phyloP scores from a whole-genome alignment of 192 early-diverging fungal species.

The Umbelopsis vinacea region DNA sequence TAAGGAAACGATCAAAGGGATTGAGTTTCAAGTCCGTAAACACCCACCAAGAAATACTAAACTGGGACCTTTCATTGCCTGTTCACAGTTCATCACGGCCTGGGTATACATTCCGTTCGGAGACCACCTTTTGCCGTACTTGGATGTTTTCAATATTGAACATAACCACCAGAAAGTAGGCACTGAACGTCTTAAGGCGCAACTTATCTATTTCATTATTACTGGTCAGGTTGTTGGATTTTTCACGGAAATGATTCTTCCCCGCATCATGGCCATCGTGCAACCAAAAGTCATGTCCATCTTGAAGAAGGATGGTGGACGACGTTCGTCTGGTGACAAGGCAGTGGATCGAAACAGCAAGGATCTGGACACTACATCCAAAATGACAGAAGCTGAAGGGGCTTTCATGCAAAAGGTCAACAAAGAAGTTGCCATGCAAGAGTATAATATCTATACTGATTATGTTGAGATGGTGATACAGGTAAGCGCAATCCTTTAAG shows the following conservation, averaged over 20 bases:
- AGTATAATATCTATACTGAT: constrained; percentile 86
- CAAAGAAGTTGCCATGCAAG: constrained; percentile 66
- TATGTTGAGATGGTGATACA: constrained; percentile 94
- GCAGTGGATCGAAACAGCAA: background rate
- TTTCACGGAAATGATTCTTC: constrained; percentile 74
- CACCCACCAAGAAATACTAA: background rate
- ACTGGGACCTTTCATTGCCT: no score
- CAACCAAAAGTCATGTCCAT: constrained; percentile 22
- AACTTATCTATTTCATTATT: constrained; percentile 79
- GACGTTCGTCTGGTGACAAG: background rate
- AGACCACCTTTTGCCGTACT: constrained; percentile 61
- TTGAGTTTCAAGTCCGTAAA: background rate
- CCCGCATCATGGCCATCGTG: constrained; percentile 61
- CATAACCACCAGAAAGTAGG: constrained; percentile 52
- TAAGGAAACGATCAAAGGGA: constrained; percentile 14
- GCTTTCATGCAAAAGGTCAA: constrained; percentile 57
- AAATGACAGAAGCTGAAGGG: constrained; percentile 38
- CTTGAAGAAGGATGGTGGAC: background rate
- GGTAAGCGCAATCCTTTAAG: constrained; percentile 45
- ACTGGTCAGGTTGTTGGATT: constrained; percentile 84
- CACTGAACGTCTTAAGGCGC: constrained; percentile 57
- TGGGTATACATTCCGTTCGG: constrained; percentile 89
- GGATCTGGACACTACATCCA: background rate
- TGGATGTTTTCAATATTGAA: constrained; percentile 43
- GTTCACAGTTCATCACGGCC: constrained; percentile 70